Conservation (phyloP, 1,284 basidiomycete genomes). For the Boletellus deceptivus region DNA sequence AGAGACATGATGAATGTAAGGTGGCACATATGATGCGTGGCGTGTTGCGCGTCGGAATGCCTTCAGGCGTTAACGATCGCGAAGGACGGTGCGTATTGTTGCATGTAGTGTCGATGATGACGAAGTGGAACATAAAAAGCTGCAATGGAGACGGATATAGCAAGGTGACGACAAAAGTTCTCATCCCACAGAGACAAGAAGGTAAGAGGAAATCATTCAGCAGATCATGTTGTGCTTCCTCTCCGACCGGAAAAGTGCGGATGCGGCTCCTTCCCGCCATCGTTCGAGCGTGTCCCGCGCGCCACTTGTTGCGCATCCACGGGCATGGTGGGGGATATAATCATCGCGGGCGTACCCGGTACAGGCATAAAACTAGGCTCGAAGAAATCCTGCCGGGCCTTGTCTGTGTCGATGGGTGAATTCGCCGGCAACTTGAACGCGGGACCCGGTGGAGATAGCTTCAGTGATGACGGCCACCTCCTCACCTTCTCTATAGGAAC, state of each 20-base stretch:
- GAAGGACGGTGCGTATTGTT: too few relatives aligned
- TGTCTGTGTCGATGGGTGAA: conserved; percentile 25
- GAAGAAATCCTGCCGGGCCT: conserved; percentile 24
- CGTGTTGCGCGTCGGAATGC: too few relatives aligned
- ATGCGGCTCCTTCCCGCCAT: conserved; percentile 13
- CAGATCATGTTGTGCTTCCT: neutral
- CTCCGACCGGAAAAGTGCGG: conserved; percentile 26
- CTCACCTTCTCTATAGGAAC: conserved; percentile 35
- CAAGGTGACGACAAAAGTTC: too few relatives aligned
- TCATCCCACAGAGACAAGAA: neutral
- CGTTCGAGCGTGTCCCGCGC: neutral
- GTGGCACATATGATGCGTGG: too few relatives aligned
- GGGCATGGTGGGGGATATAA: neutral
- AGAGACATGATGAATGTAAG: too few relatives aligned
- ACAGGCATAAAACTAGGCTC: conserved; percentile 26
- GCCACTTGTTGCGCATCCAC: neutral
- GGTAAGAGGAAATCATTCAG: neutral
- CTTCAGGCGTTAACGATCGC: too few relatives aligned
- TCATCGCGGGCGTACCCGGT: neutral
- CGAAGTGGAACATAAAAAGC: too few relatives aligned
- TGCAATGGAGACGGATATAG: too few relatives aligned
- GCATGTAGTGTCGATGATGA: too few relatives aligned
- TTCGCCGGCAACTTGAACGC: conserved; percentile 21
- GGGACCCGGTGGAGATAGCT: conserved; percentile 32
- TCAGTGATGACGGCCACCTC: conserved; percentile 46